A percentile compares a stretch with the other conserved stretches of the same genome.
Evolutionary conservation across 2,329 filamentous ascomycete genomes (phyloP).

Genomic region (Trichoderma cornu-damae): DNA sequence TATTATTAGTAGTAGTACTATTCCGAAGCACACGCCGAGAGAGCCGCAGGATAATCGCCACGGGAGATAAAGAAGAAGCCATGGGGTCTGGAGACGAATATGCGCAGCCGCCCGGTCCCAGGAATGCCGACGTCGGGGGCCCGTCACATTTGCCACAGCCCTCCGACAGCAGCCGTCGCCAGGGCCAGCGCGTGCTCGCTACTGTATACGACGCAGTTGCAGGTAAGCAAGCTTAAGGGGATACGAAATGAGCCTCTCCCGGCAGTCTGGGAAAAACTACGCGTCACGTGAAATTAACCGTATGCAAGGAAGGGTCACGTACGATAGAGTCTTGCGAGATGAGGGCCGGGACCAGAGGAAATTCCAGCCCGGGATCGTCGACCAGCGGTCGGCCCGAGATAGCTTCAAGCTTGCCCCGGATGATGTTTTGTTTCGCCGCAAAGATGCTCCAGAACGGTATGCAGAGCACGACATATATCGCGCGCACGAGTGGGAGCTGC

Average conservation of each 20-base stretch:
- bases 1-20: background rate
- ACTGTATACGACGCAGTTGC: conserved; percentile 71
- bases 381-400: conserved; percentile 13
- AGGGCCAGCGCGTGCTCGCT: conserved; percentile 33
- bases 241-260: conserved; percentile 12
- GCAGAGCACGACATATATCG: conserved; percentile 68
- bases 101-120: background rate
- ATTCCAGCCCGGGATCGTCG: background rate
- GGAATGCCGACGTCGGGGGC: background rate
- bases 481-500: conserved; percentile 53
- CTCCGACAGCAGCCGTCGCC: conserved; percentile 16
- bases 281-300: conserved; percentile 25
- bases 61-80: background rate
- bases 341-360: conserved; percentile 16
- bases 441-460: conserved; percentile 60
- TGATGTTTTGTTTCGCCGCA: conserved; percentile 63
- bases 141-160: conserved; percentile 5
- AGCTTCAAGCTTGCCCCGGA: conserved; percentile 53
- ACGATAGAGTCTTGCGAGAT: conserved; percentile 23
- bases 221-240: conserved; percentile 42
- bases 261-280: conserved; percentile 5
- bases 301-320: conserved; percentile 30
- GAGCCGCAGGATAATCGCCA: background rate
- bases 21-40: background rate
- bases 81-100: conserved; percentile 7